Base-by-base conservation (phyloP, 305 asterid genomes). In the Solanum hybrid region DNA sequence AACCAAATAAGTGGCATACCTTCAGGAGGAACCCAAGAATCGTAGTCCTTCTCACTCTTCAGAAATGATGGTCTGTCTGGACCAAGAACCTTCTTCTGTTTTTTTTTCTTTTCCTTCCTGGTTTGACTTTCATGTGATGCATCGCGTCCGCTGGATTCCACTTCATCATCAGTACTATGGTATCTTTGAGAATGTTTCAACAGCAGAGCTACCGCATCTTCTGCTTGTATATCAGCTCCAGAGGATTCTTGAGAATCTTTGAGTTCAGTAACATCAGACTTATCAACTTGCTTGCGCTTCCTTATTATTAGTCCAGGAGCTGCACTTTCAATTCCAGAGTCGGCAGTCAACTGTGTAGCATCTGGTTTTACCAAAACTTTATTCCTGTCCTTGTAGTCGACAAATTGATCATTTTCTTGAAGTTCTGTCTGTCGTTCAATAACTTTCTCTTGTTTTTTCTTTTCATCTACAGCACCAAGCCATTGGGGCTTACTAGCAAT, bases 21-120 rank as follows among this genome's bases (percentile, higher is more conserved):
- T 95, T 96, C 93, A 13, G 99, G 99, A 17, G 99, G 99, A 90
- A 97, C 99, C 99, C 99, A 97, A 85, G 96, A 13, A 66, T 91
- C 91, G 37, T 92, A 88, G 64, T 94, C 98, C 3, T 96, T 88
- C 86, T 93, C 96, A 1, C 90, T 90, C 60, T 79, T 89, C 10
- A 95, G 92, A 92, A 94, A 95, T 0, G 98, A 77, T 26, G 99
- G 98, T 88, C 90, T 93, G 89, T 96, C 98, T 22, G 98, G 99
- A 77, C 98, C 99, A 20, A 95, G 90, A 76, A 92, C 94, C 90
- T 91, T 93, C 88, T 94, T 95, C 40, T 96, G 88, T 90, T 89
- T 60, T 60, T 60, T 95, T 91, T 96, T 94, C 88, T 91, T 91
- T 26, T 93, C 93, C 89, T 92, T 95, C 87, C 85, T 92, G 51